Conservation (phyloP, 2,329 filamentous ascomycete genomes). For the Penicillium frequentans region DNA sequence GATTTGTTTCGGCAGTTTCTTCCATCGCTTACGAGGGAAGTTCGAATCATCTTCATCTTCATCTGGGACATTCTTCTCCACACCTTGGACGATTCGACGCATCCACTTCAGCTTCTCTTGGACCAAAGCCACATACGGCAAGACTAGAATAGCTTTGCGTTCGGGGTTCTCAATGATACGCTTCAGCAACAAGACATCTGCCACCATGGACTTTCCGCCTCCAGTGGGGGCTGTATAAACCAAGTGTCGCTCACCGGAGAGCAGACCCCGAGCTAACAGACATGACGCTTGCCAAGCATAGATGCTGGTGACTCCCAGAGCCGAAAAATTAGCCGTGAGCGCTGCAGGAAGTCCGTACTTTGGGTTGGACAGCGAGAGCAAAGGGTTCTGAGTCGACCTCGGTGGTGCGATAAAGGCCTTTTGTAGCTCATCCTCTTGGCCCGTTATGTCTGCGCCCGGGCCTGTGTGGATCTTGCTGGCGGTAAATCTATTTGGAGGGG, state of each 20-base stretch:
- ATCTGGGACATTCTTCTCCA: conserved; percentile 45
- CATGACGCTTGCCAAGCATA: conserved; percentile 81
- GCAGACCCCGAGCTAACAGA: conserved; percentile 64
- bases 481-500: conserved; percentile 38
- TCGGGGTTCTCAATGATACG: conserved; percentile 63
- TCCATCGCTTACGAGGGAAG: conserved; percentile 52
- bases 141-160: conserved; percentile 69
- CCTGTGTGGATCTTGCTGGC: conserved; percentile 36
- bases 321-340: conserved; percentile 64
- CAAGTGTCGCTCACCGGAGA: conserved; percentile 66
- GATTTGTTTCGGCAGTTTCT: conserved; percentile 59
- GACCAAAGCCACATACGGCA: conserved; percentile 77
- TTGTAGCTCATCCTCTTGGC: conserved; percentile 17
- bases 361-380: conserved; percentile 62
- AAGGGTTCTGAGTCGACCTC: conserved; percentile 40
- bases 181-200: conserved; percentile 71
- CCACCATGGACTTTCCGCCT: conserved; percentile 74
- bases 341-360: conserved; percentile 62
- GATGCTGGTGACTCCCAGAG: conserved; percentile 68
- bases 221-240: conserved; percentile 80
- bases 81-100: conserved; percentile 63
- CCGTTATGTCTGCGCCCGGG: conserved; percentile 21
- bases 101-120: conserved; percentile 79
- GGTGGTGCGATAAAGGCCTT: conserved; percentile 36
- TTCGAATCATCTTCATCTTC: conserved; percentile 31